Evolutionary conservation across 257 asterid species (phyloP).

Genomic region (Solanum commersonii): DNA sequence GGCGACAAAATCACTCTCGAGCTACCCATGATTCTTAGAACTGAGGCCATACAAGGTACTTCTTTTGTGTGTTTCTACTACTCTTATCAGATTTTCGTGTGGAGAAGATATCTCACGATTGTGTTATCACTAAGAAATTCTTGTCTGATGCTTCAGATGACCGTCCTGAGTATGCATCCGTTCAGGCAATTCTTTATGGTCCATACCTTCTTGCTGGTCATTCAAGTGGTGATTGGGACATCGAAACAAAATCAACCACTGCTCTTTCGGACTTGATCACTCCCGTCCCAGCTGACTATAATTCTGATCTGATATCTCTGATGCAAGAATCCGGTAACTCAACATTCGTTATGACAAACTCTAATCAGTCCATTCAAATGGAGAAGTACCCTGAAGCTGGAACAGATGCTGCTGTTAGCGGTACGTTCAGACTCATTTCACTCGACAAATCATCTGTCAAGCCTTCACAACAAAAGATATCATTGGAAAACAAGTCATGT

Average conservation of each 20-base stretch:
- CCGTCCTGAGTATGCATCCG: conserved; percentile 46
- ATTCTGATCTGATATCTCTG: conserved; percentile 44
- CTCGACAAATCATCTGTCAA: conserved; percentile 1
- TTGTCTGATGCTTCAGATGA: conserved; percentile 39
- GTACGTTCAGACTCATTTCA: conserved; percentile 48
- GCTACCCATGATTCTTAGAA: conserved; percentile 51
- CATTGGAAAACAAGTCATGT: conserved; percentile 34
- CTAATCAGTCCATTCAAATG: conserved; percentile 38
- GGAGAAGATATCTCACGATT: background rate
- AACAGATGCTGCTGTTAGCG: conserved; percentile 37
- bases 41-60: conserved; percentile 76
- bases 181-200: conserved; percentile 76
- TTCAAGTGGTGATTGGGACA: conserved; percentile 56
- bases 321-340: conserved; percentile 39
- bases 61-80: background rate
- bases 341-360: conserved; percentile 24
- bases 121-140: background rate
- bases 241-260: conserved; percentile 28
- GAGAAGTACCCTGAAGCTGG: conserved; percentile 37
- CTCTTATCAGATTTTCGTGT: background rate
- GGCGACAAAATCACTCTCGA: conserved; percentile 57
- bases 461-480: conserved; percentile 21
- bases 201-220: conserved; percentile 88
- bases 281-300: conserved; percentile 35
- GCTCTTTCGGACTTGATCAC: conserved; percentile 46